Evolutionary conservation across 192 early-diverging fungal genomes (phyloP), one percentile per base, ranked within the genome.

Genomic region (Backusella mclennaniae): DNA sequence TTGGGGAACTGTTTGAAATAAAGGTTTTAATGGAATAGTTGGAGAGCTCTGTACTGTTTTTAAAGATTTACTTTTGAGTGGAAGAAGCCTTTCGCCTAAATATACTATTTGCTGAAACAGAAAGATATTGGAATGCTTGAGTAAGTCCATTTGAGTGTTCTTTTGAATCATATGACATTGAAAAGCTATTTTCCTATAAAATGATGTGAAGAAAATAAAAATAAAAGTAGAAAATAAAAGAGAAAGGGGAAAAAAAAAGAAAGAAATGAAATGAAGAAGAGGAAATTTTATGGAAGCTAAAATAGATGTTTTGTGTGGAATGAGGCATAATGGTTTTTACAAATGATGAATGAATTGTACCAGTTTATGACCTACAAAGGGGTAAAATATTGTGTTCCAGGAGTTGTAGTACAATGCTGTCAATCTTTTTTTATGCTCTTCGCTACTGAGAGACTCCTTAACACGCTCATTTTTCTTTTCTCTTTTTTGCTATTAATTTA

Each of bases 91-190:
- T 71, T 33, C 70, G 41, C 4, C 17, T 71, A 49, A 71, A 71
- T 71, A 71, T 46, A 49, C 44, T 46, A 35, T 71, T 36, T 23
- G 70, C 70, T 49, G 70, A 71, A 19, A 71, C 15, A 15, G 70
- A 29, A 12, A 71, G 42, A 29, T 49, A 71, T 35, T 71, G 42
- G 42, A 71, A 49, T 29, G 70, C 70, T 71, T 49, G 70, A 14
- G 15, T 17, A 8, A 71, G 29, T 42, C 70, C 70, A 17, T 35
- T 49, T n/a, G 33, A 19, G 0, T 46, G 39, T 8, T 71, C 42
- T 49, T 71, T 49, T 29, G 39, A 26, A 31, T 49, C 1, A 29
- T 29, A 5, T 63, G 56, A 11, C 56, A 63, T 63, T 63, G 19
- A 14, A 29, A 29, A 63, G 56, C 9, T 3, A 63, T 7, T 12